Evolutionary conservation across 2,329 filamentous ascomycete species (phyloP).

Genomic region (Paraphoma chrysanthemicola): DNA sequence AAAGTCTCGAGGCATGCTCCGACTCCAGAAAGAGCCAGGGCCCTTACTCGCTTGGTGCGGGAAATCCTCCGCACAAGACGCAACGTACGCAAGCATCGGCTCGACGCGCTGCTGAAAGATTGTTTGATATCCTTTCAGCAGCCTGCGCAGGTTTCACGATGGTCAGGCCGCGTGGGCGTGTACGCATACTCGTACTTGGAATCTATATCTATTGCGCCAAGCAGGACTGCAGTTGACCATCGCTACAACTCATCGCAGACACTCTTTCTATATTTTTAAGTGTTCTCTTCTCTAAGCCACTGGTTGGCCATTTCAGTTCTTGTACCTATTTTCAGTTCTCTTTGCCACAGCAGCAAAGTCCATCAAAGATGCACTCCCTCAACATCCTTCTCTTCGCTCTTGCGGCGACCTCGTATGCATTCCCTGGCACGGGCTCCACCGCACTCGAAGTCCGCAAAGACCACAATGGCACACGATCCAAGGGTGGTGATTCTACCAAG

Average conservation of each 20-base stretch:
- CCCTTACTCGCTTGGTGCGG: neutral
- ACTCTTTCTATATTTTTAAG: neutral
- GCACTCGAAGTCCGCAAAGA: constrained; percentile 28
- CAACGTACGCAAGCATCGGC: neutral
- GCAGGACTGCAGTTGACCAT: neutral
- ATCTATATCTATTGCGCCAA: neutral
- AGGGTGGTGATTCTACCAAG: constrained; percentile 20
- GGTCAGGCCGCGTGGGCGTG: constrained; percentile 21
- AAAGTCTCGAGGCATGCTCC: neutral
- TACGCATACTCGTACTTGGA: constrained; percentile 6
- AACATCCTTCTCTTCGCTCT: constrained; percentile 27
- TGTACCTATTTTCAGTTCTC: neutral
- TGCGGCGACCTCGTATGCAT: constrained; percentile 25
- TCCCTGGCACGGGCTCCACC: constrained; percentile 15
- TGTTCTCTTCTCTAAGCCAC: neutral
- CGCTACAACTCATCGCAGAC: neutral
- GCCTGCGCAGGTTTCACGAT: constrained; percentile 27
- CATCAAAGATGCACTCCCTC: constrained; percentile 23
- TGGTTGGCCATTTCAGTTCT: neutral
- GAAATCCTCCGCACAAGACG: neutral
- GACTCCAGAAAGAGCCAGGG: neutral
- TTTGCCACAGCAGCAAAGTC: neutral
- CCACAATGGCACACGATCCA: constrained; percentile 14
- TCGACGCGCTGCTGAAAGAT: neutral
- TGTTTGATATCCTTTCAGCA: constrained; percentile 1